A percentile compares a stretch with the other conserved stretches of the same genome.
phyloP scores from a whole-genome alignment of 2,329 filamentous ascomycete species.

The Aspergillus eucalypticola region DNA sequence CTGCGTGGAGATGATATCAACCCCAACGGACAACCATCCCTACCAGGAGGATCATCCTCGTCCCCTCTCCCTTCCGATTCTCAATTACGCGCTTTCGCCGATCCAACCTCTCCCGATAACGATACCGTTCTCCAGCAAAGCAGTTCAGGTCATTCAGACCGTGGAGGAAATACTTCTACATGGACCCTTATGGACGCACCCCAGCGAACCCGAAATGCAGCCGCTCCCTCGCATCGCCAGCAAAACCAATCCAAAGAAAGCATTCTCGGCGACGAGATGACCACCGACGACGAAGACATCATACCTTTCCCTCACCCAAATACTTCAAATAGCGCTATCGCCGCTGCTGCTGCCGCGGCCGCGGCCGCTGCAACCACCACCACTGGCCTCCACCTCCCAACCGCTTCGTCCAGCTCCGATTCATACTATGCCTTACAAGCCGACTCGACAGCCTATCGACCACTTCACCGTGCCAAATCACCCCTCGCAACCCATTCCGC shows the following conservation, averaged over 20 bases:
- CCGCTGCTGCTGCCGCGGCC: constrained; percentile 16
- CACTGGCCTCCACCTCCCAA: constrained; percentile 30
- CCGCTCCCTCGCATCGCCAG: constrained; percentile 28
- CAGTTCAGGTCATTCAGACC: constrained; percentile 16
- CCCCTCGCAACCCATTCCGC: constrained; percentile 39
- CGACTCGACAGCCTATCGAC: constrained; percentile 33
- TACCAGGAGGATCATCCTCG: background rate
- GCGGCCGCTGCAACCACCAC: constrained; percentile 14
- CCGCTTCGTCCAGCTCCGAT: constrained; percentile 60
- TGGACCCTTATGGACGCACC: constrained; percentile 22
- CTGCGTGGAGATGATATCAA: constrained; percentile 17
- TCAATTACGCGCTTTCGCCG: constrained; percentile 16
- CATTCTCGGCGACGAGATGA: constrained; percentile 65
- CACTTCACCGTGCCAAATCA: constrained; percentile 38
- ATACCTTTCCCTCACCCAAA: constrained; percentile 62
- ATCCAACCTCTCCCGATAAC: constrained; percentile 13
- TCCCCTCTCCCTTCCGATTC: constrained; percentile 4
- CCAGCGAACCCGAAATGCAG: constrained; percentile 24
- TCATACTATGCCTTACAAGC: constrained; percentile 59
- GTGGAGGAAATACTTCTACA: constrained; percentile 8
- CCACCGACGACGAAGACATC: constrained; percentile 81
- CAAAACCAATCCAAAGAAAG: constrained; percentile 54
- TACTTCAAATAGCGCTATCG: constrained; percentile 31
- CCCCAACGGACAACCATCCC: constrained; percentile 13
- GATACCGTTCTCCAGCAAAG: constrained; percentile 16